A percentile compares a stretch with the other conserved stretches of the same genome.
Evolutionary conservation across 371 early-diverging fungal genomes (phyloP).

Genomic region (Rhizopus arrhizus): DNA sequence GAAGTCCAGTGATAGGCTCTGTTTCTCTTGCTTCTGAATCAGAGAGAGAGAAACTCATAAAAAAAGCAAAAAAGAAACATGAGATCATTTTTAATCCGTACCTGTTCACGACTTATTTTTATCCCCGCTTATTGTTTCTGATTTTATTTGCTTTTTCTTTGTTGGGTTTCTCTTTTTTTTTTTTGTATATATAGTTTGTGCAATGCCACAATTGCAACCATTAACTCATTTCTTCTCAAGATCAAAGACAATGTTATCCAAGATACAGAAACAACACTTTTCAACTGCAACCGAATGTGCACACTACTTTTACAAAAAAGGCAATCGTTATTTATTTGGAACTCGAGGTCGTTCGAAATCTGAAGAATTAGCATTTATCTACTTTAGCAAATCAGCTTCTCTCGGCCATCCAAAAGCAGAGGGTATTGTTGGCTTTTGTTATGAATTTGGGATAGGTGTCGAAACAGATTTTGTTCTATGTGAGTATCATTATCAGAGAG

Average conservation of each 20-base stretch:
- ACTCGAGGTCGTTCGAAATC: too few species aligned
- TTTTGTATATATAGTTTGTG: too few species aligned
- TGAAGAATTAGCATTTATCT: too few species aligned
- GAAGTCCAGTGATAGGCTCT: too few species aligned
- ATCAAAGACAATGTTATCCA: neutral
- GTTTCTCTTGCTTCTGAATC: too few species aligned
- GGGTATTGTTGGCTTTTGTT: conserved; percentile 60
- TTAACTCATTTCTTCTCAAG: neutral
- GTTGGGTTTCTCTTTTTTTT: neutral
- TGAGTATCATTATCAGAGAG: too few species aligned
- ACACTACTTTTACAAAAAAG: too few species aligned
- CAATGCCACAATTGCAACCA: neutral
- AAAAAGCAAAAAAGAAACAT: neutral
- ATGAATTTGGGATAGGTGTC: conserved; percentile 78
- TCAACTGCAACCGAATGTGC: too few species aligned
- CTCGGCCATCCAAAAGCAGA: conserved; percentile 44
- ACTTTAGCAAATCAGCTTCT: too few species aligned
- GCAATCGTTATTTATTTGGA: too few species aligned
- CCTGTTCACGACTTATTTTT: neutral
- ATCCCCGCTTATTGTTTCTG: neutral
- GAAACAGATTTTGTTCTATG: neutral
- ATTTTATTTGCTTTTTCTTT: neutral
- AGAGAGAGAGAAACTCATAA: too few species aligned
- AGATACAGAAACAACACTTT: too few species aligned
- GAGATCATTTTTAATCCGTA: neutral